A percentile compares a stretch with the other conserved stretches of the same genome.
Conservation (phyloP, 2,329 filamentous ascomycete species). For the Coniochaeta ligniaria region DNA sequence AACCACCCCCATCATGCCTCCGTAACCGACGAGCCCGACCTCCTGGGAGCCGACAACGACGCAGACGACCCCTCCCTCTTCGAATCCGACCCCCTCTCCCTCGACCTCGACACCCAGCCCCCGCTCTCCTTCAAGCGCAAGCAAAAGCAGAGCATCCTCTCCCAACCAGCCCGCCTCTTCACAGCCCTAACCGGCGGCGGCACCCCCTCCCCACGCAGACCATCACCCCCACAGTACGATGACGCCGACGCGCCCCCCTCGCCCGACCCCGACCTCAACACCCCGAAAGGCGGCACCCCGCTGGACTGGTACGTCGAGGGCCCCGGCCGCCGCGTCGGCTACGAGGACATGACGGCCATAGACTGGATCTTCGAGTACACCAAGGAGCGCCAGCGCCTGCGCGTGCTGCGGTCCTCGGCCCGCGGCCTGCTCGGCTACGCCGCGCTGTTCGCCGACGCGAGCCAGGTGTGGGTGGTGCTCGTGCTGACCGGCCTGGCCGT, state of each 20-base stretch:
- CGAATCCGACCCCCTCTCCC: conserved; percentile 48
- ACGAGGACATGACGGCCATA: conserved; percentile 94
- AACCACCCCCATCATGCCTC: conserved; percentile 17
- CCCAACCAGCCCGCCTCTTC: conserved; percentile 39
- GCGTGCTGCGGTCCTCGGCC: conserved; percentile 64
- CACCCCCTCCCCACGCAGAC: conserved; percentile 11
- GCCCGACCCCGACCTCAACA: conserved; percentile 1
- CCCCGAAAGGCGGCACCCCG: conserved; percentile 38
- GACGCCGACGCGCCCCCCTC: not conserved
- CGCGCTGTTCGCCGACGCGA: conserved; percentile 69
- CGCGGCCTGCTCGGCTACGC: conserved; percentile 67
- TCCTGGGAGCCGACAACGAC: conserved; percentile 28
- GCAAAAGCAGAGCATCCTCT: conserved; percentile 41
- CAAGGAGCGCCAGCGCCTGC: conserved; percentile 83
- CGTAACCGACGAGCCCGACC: conserved; percentile 39
- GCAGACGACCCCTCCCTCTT: conserved; percentile 32
- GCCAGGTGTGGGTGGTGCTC: conserved; percentile 87
- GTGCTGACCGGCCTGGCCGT: conserved; percentile 79
- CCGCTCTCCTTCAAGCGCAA: conserved; percentile 67
- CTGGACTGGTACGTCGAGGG: conserved; percentile 87
- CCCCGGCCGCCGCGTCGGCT: conserved; percentile 81
- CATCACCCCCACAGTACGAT: conserved; percentile 4
- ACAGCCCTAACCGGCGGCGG: conserved; percentile 36
- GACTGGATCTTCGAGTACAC: conserved; percentile 99
- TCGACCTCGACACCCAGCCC: conserved; percentile 29